Evolutionary conservation across 768 basidiomycete genomes (phyloP).

Genomic region (Mycena galericulata): DNA sequence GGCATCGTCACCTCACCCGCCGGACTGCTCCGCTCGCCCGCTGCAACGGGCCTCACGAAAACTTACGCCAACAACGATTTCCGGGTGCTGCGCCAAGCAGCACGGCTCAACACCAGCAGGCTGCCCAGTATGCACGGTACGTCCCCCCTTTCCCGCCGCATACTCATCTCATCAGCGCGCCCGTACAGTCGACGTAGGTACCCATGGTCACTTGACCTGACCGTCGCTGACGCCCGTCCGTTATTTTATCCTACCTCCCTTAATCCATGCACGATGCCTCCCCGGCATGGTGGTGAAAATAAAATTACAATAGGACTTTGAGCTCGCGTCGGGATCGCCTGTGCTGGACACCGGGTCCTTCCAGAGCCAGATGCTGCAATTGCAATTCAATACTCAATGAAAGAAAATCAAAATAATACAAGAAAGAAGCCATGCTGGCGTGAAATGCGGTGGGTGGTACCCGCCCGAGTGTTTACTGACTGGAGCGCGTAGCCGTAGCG

Average conservation of each 20-base stretch:
- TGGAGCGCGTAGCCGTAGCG: neutral
- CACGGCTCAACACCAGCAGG: slow-evolving; percentile 87
- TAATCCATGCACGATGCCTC: slow-evolving; percentile 15
- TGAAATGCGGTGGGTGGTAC: slow-evolving; percentile 5
- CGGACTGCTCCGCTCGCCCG: slow-evolving; percentile 76
- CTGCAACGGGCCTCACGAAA: slow-evolving; percentile 84
- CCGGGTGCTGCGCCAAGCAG: slow-evolving; percentile 74
- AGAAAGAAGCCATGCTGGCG: neutral
- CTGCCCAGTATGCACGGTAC: slow-evolving; percentile 86
- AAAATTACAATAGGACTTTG: slow-evolving; percentile 47
- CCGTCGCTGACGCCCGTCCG: slow-evolving; percentile 25
- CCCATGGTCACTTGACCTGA: slow-evolving; percentile 41
- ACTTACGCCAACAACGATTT: slow-evolving; percentile 88
- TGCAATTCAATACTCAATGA: slow-evolving; percentile 34
- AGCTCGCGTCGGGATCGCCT: slow-evolving; percentile 48
- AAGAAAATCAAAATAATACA: slow-evolving; percentile 4
- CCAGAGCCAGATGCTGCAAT: slow-evolving; percentile 23
- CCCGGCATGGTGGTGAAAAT: slow-evolving; percentile 19
- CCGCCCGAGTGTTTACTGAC: neutral
- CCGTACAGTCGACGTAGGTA: slow-evolving; percentile 63
- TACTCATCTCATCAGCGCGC: neutral
- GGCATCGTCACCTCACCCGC: slow-evolving; percentile 78
- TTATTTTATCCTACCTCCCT: slow-evolving; percentile 27
- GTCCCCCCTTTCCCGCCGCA: slow-evolving; percentile 28
- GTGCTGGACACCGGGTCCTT: slow-evolving; percentile 39